phyloP scores from a whole-genome alignment of 495 filamentous ascomycete species.

The Hypoxylon cercidicola region DNA sequence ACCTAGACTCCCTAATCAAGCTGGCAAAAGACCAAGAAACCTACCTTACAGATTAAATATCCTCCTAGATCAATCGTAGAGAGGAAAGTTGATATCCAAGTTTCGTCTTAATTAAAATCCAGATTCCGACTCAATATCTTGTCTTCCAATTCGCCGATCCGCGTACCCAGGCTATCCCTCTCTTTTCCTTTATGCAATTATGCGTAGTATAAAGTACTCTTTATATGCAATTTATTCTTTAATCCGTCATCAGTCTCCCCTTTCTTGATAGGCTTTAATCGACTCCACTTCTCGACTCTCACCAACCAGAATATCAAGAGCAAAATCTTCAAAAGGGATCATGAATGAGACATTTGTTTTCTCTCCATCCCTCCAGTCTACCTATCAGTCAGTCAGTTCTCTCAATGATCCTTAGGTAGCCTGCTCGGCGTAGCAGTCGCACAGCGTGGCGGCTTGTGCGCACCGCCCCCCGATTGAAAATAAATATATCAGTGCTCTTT shows the following conservation, averaged over 20 bases:
- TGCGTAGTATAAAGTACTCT: background rate
- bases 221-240: background rate
- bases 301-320: background rate
- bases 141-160: background rate
- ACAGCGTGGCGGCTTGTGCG: slow-evolving; percentile 9
- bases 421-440: slow-evolving; percentile 3
- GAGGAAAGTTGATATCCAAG: background rate
- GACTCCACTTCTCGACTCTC: background rate
- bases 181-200: slow-evolving; percentile 11
- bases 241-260: background rate
- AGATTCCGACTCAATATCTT: background rate
- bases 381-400: background rate
- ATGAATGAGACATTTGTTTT: slow-evolving; percentile 1
- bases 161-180: no score
- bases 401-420: background rate
- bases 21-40: background rate
- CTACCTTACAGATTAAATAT: background rate
- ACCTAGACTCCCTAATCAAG: background rate
- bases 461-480: background rate
- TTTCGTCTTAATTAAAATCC: background rate
- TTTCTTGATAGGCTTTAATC: slow-evolving; percentile 8
- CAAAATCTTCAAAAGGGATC: background rate
- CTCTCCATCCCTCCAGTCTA: background rate
- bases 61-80: background rate
- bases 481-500: background rate